Percentiles rank a stretch among this genome's conserved stretches.
Conservation (phyloP, 1,284 basidiomycete species). For the Microbotryum scabiosae region DNA sequence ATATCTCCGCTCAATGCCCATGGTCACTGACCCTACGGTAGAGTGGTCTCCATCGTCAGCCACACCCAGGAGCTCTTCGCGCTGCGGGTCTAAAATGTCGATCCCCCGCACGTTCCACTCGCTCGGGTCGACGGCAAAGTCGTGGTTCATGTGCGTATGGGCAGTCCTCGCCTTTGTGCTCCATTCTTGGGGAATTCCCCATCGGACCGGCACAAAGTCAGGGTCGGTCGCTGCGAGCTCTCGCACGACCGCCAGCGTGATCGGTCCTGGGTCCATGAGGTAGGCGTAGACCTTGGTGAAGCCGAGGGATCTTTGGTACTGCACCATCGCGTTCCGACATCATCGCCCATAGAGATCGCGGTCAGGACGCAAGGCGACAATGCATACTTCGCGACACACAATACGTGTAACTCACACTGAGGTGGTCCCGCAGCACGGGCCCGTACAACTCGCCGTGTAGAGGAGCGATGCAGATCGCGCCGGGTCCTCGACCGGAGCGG, state of each 20-base stretch:
- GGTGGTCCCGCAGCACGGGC: constrained; percentile 1
- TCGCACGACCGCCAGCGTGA: constrained; percentile 3
- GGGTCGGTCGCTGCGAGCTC: constrained; percentile 2
- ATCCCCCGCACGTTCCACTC: constrained; percentile 5
- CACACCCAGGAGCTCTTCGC: no score
- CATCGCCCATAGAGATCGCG: background rate
- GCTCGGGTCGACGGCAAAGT: constrained; percentile 1
- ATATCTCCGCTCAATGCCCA: no score
- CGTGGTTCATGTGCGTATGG: background rate
- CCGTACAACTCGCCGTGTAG: constrained; percentile 6
- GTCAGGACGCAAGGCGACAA: background rate
- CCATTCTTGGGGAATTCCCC: constrained; percentile 6
- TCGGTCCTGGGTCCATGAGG: constrained; percentile 11
- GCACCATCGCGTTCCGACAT: background rate
- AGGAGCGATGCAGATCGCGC: constrained; percentile 7
- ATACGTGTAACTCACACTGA: background rate
- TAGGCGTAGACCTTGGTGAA: constrained; percentile 11
- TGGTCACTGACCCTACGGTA: no score
- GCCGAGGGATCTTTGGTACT: constrained; percentile 8
- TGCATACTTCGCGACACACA: background rate
- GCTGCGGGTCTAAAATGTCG: background rate
- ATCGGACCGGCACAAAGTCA: constrained; percentile 3
- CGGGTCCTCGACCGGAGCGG: background rate
- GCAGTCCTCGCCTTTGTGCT: background rate
- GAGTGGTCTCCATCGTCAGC: no score